Conservation (phyloP, 805 yeast species). For the Metschnikowia peoriensis region DNA sequence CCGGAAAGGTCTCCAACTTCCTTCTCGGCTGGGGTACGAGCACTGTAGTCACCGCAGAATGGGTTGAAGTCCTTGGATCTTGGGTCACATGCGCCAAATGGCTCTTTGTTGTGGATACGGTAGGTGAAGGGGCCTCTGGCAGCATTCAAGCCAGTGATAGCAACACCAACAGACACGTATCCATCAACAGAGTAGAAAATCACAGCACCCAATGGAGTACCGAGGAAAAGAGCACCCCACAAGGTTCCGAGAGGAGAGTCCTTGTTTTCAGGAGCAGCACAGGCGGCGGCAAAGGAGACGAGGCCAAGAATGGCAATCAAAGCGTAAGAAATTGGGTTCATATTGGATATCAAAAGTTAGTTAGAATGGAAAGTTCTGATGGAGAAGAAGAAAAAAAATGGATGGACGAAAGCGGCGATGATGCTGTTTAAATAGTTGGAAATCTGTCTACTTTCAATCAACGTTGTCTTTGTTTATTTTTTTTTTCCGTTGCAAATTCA, state of each 20-base stretch:
- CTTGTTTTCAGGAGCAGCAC: constrained; percentile 2
- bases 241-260: constrained; percentile 1
- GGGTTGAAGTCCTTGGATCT: not conserved
- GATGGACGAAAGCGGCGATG: not conserved
- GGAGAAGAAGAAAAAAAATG: not conserved
- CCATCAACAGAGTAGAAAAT: constrained; percentile 4
- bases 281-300: constrained; percentile 1
- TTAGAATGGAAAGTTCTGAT: not conserved
- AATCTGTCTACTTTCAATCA: too few species aligned
- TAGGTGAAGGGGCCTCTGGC: not conserved
- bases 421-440: too few species aligned
- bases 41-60: constrained; percentile 1
- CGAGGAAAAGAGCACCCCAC: not conserved
- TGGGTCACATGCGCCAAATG: not conserved
- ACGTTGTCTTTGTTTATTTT: too few species aligned
- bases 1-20: constrained; percentile 8
- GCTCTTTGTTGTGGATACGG: not conserved
- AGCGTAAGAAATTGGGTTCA: not conserved
- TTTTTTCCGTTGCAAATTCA: too few species aligned
- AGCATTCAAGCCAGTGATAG: not conserved
- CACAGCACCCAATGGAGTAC: not conserved
- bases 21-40: constrained; percentile 1
- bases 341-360: not conserved
- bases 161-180: not conserved
- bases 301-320: not conserved